Evolutionary conservation across 1,284 basidiomycete species (phyloP), one percentile per base, ranked within the genome.

Genomic region (Singerocomus inundabilis): DNA sequence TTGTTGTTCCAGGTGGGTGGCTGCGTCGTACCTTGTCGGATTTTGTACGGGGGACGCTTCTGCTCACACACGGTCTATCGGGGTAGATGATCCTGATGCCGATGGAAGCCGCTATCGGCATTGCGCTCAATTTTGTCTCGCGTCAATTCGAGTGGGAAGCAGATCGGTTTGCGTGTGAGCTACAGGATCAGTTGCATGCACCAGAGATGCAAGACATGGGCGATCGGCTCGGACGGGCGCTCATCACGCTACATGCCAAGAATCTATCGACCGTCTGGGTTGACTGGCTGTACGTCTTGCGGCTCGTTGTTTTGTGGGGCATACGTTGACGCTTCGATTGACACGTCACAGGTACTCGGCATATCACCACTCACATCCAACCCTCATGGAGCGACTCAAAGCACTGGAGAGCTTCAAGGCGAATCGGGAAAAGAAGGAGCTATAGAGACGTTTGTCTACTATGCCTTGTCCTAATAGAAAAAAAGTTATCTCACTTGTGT

Each of bases 301-400:
- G 5, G 21, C 15, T 16, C n/a, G 12, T 7, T 11, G 1, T 24
- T 12, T 34, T n/a, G 15, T 30, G 8, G 5, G 11, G 5, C 5
- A 28, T 11, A 7, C 5, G 5, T 33, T 61, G 18, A 56, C 43
- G 30, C 4, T 2, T 24, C 24, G 18, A 29, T 53, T 15, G 47
- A 21, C 21, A 21, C 21, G 21, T 21, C 4, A 42, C 57, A 88
- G 84, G 55, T 94, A 93, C 71, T 94, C 91, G 46, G 89, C 91
- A 29, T 95, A 93, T 63, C 91, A 95, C 66, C 91, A 95, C 70
- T 93, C 89, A 44, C 93, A 97, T 69, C 93, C 93, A 3, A 96
- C 92, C 2, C 70, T 97, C 53, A 87, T 88, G 38, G 93, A 97
- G 72, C 78, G 93, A 16, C 73, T 96, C 59, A 84, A 80, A 58